Evolutionary conservation across 169 alveolate genomes (phyloP).

Genomic region (Plasmodium vinckei): DNA sequence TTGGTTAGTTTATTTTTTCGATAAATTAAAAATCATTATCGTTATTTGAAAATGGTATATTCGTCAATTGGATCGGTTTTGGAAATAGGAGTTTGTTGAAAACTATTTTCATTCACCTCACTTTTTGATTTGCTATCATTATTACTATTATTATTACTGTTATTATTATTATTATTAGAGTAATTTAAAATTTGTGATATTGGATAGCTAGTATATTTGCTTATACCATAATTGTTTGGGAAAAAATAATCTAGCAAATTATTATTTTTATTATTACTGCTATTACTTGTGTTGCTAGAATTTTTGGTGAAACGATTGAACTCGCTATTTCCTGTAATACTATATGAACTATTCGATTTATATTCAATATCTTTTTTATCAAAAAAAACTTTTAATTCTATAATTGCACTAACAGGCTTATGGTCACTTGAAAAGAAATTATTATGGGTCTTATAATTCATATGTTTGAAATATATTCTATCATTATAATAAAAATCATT

Average conservation of each 20-base stretch:
- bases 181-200: constrained; percentile 67
- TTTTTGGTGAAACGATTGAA: constrained; percentile 16
- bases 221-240: constrained; percentile 53
- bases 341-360: constrained; percentile 37
- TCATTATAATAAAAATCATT: constrained; percentile 71
- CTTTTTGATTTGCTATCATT: constrained; percentile 8
- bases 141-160: too few species aligned
- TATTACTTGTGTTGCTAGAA: constrained; percentile 67
- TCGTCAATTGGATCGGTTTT: too few species aligned
- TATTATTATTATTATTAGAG: constrained; percentile 14
- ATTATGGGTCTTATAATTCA: constrained; percentile 83
- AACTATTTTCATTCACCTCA: constrained; percentile 12
- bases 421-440: constrained; percentile 86
- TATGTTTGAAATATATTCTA: constrained; percentile 69
- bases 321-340: constrained; percentile 40
- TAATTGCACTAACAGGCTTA: constrained; percentile 87
- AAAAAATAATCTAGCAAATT: constrained; percentile 63
- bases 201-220: constrained; percentile 53
- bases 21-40: too few species aligned
- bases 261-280: constrained; percentile 60
- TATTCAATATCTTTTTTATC: constrained; percentile 73
- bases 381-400: constrained; percentile 75
- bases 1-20: too few species aligned
- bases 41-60: too few species aligned
- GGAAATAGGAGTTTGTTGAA: too few species aligned